Evolutionary conservation across 2,329 filamentous ascomycete genomes (phyloP).

Genomic region (Xylaria sp.): DNA sequence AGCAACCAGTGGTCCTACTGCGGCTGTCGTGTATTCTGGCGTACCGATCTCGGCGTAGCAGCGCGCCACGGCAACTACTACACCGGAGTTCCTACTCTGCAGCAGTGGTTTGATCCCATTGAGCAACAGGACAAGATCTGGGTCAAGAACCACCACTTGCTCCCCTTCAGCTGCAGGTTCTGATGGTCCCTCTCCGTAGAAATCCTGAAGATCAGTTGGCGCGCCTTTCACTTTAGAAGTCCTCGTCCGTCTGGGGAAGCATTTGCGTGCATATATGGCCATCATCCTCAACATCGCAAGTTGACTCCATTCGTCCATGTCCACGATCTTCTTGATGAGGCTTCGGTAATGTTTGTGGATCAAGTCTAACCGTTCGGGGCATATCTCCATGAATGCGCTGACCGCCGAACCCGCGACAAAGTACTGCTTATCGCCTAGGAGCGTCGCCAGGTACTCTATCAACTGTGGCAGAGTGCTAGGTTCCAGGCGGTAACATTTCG

Average conservation of each 20-base stretch:
- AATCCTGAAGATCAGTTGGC: constrained; percentile 62
- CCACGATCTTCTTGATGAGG: constrained; percentile 86
- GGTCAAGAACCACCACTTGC: constrained; percentile 69
- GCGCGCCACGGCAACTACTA: constrained; percentile 83
- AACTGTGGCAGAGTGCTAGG: constrained; percentile 83
- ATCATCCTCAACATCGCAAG: constrained; percentile 80
- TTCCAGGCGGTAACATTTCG: constrained; percentile 93
- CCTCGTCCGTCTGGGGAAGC: constrained; percentile 75
- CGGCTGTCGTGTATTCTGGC: constrained; percentile 70
- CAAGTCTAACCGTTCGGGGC: constrained; percentile 83
- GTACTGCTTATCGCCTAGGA: constrained; percentile 91
- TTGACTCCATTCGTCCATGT: constrained; percentile 99
- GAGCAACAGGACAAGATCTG: constrained; percentile 81
- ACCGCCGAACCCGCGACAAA: constrained; percentile 96
- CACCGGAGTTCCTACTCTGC: constrained; percentile 89
- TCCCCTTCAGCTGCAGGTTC: constrained; percentile 48
- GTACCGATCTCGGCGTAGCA: constrained; percentile 87
- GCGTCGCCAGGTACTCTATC: constrained; percentile 74
- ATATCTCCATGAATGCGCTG: constrained; percentile 84
- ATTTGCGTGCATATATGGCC: constrained; percentile 81
- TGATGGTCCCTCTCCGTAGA: constrained; percentile 73
- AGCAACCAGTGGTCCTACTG: constrained; percentile 83
- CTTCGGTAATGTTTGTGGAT: constrained; percentile 88
- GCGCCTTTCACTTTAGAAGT: constrained; percentile 49
- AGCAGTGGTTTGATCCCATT: constrained; percentile 81